Conservation (phyloP, 805 yeast genomes). For the Saccharomycopsis fodiens region DNA sequence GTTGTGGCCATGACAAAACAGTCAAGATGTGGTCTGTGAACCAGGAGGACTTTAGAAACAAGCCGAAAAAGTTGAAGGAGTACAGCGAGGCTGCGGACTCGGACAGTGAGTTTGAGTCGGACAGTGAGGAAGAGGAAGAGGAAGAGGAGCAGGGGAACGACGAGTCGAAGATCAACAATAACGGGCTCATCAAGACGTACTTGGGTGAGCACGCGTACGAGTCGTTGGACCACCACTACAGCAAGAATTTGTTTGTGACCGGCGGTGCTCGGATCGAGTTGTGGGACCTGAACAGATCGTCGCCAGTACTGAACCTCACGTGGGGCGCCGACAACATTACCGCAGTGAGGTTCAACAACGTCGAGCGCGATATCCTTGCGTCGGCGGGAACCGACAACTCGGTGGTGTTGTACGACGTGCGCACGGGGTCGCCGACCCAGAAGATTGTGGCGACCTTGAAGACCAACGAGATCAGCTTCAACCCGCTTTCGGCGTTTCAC, state of each 20-base stretch:
- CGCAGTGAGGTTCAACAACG: constrained; percentile 77
- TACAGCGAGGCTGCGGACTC: constrained; percentile 6
- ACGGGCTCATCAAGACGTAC: constrained; percentile 69
- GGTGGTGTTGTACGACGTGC: constrained; percentile 78
- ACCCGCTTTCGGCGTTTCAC: constrained; percentile 94
- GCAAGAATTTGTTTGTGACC: constrained; percentile 71
- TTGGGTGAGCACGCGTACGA: constrained; percentile 79
- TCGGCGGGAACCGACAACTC: constrained; percentile 89
- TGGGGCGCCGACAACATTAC: constrained; percentile 96
- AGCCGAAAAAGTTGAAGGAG: constrained; percentile 10
- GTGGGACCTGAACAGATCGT: constrained; percentile 84
- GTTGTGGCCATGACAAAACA: constrained; percentile 82
- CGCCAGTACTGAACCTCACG: constrained; percentile 67
- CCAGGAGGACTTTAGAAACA: constrained; percentile 37
- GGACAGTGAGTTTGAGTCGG: constrained; percentile 19
- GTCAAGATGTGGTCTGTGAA: constrained; percentile 83
- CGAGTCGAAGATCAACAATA: constrained; percentile 28
- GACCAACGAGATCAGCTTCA: constrained; percentile 87
- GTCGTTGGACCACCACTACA: constrained; percentile 79
- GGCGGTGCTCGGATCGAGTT: constrained; percentile 85
- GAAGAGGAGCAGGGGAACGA: constrained; percentile 21
- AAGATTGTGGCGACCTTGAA: constrained; percentile 77
- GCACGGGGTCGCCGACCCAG: constrained; percentile 89
- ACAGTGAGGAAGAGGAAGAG: constrained; percentile 28
- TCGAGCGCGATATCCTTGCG: constrained; percentile 84